These are phyloP conservation scores for Penicillium rolfsii DNA, from an alignment of 2,329 filamentous ascomycete genomes.

Conservation along the genomic window DNA sequence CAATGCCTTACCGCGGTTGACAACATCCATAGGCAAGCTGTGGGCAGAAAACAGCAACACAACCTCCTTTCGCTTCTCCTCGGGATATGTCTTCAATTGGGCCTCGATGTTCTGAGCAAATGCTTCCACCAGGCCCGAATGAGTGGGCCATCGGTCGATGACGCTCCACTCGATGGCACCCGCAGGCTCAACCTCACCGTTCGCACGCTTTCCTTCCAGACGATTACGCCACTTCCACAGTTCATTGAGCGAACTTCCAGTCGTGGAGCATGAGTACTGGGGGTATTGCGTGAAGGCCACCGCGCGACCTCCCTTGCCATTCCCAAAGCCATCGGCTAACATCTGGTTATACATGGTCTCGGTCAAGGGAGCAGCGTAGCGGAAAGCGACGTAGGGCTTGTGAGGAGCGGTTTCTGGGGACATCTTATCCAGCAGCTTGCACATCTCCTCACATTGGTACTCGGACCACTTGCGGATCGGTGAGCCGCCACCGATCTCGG, in stretches of 20 bases:
- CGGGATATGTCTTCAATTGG: slow-evolving; percentile 80
- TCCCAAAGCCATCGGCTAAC: slow-evolving; percentile 85
- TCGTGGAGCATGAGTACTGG: slow-evolving; percentile 97
- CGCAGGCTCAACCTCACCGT: slow-evolving; percentile 55
- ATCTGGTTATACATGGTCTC: slow-evolving; percentile 88
- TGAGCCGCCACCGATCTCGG: slow-evolving; percentile 93
- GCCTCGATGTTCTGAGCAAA: slow-evolving; percentile 91
- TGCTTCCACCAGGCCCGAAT: slow-evolving; percentile 84
- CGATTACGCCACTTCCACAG: slow-evolving; percentile 93
- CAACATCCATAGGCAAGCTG: slow-evolving; percentile 94
- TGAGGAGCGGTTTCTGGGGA: slow-evolving; percentile 94
- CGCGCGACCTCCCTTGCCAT: slow-evolving; percentile 85
- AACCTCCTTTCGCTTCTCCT: slow-evolving; percentile 76
- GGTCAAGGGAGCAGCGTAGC: slow-evolving; percentile 90
- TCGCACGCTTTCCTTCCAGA: slow-evolving; percentile 74
- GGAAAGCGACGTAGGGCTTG: slow-evolving; percentile 96
- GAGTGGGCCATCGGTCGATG: slow-evolving; percentile 96
- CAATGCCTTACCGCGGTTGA: slow-evolving; percentile 72
- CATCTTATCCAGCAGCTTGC: slow-evolving; percentile 89
- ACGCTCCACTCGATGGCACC: slow-evolving; percentile 93
- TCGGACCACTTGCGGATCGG: slow-evolving; percentile 98
- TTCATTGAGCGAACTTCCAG: slow-evolving; percentile 93
- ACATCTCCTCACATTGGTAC: slow-evolving; percentile 92
- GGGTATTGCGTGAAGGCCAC: slow-evolving; percentile 98
- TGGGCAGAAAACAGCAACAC: slow-evolving; percentile 93